These are phyloP conservation scores for Globisporangium cystogenes DNA, from an alignment of 352 stramenopile species.

Conservation along the genomic window DNA sequence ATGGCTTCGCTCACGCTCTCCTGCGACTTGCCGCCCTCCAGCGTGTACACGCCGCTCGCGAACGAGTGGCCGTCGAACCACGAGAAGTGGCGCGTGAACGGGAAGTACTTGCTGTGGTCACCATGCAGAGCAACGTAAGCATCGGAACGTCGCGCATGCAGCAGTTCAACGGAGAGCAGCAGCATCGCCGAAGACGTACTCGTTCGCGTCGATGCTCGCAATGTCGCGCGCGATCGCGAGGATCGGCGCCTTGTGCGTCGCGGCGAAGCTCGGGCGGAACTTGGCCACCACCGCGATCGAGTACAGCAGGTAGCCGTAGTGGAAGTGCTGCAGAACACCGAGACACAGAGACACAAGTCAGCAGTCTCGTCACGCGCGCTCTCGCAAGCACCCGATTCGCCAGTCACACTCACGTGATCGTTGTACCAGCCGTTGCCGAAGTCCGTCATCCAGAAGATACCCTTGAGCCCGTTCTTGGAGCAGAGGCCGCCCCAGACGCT, in stretches of 20 bases:
- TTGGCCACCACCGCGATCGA: slow-evolving; percentile 75
- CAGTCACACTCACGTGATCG: slow-evolving; percentile 48
- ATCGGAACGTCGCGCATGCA: neutral
- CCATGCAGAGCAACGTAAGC: slow-evolving; percentile 1
- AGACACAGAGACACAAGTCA: neutral
- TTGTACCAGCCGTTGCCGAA: slow-evolving; percentile 93
- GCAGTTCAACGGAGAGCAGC: neutral
- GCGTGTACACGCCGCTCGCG: slow-evolving; percentile 92
- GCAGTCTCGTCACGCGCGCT: neutral
- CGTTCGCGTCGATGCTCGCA: slow-evolving; percentile 47
- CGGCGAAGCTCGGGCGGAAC: slow-evolving; percentile 65
- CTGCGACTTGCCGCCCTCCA: slow-evolving; percentile 95
- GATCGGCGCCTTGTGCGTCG: slow-evolving; percentile 68
- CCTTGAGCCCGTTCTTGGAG: slow-evolving; percentile 86
- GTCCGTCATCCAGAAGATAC: slow-evolving; percentile 87
- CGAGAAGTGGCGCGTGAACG: slow-evolving; percentile 93
- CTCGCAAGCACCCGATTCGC: neutral
- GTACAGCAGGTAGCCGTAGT: slow-evolving; percentile 94
- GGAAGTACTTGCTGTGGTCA: slow-evolving; percentile 68
- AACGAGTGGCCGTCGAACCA: slow-evolving; percentile 97
- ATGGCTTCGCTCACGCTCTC: slow-evolving; percentile 96
- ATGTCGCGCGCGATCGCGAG: slow-evolving; percentile 77
- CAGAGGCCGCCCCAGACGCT: slow-evolving; percentile 90
- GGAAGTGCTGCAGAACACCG: slow-evolving; percentile 85
- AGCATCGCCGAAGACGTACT: slow-evolving; percentile 32